Base-by-base conservation (phyloP, 345 rosid species). In the Populus deltoides region DNA sequence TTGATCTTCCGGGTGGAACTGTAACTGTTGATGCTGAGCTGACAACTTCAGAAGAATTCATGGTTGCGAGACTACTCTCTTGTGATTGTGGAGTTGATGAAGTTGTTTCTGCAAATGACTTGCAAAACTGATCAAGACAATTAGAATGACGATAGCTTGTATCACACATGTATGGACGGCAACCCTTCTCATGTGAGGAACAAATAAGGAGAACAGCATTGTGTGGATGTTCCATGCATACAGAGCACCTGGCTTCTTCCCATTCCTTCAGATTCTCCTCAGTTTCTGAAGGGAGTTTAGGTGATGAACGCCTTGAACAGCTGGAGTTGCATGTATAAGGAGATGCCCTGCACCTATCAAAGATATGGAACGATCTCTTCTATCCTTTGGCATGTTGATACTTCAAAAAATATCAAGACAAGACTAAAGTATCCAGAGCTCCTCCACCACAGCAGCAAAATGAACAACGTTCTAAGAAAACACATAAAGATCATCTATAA, bases 141-240 rank as follows among this genome's bases (percentile, higher is more conserved):
- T 96, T 96, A 0, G 99, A 93, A 83, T 93, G 99, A 11, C 99
- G 92, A 79, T 92, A 91, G 83, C 99, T 96, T 49, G 99, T 96
- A 77, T 96, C 97, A 45, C 99, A 96, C 98, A 93, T 96, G 88
- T 87, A 96, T 29, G 98, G 98, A 16, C 92, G 95, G 62, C 99
- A 96, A 22, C 99, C 99, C 70, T 90, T 96, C 35, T 91, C 97
- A 76, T 93, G 90, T 39, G 99, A 93, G 73, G 99, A 83, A 74
- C 99, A 96, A 70, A 93, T 73, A 35, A 96, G 97, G 76, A 96
- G 97, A 79, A 96, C 87, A 20, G 97, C 97, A 81, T 96, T 96
- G 81, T 96, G 99, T 65, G 99, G 99, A 88, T 92, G 99, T 75
- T 96, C 99, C 94, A 96, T 92, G 83, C 99, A 96, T 29, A 96